Base-by-base conservation (phyloP, 306 rosid genomes). In the Cicer yamashitae region DNA sequence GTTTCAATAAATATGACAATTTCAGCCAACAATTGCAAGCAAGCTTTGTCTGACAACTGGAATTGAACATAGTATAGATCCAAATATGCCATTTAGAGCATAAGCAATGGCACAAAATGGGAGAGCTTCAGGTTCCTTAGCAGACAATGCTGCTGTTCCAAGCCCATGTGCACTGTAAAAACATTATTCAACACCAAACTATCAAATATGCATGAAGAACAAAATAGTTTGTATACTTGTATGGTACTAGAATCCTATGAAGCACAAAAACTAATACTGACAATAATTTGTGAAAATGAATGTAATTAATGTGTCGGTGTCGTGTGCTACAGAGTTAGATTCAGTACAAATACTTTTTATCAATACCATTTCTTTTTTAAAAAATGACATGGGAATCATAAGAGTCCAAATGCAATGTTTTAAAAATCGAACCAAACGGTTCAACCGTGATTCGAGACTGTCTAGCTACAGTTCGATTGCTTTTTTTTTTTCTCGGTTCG, bases 41-140 rank as follows among this genome's bases (percentile, higher is more conserved):
- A 94, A 84, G 79, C 97, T 94, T 67, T 86, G 77, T 84, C 98
- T 87, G 14, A 94, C 85, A 15, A 73, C 81, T 7, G 98, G 97
- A 76, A 94, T 63, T 39, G 98, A 94, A 86, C 97, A 94, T 34
- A 91, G 84, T 78, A 89, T 48, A 25, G 98, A 89, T 66, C 98
- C 98, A 84, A 91, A 91, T 69, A 94, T 94, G 37, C 97, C 97
- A 82, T 89, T 94, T 75, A 91, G 79, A 53, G 91, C 97, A 76
- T 94, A 90, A 51, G 98, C 96, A 75, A 94, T 90, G 76, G 98
- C 96, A 51, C 98, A 94, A 75, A 94, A 94, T 54, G 98, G 96
- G 53, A 94, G 96, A 78, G 98, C 96, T 82, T 91, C 98, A 6
- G 98, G 98, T 86, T 94, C 98, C 86, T 94, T 94, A 47, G 93